Conservation (phyloP, 2,329 filamentous ascomycete species). For the Pseudogymnoascus sp. region DNA sequence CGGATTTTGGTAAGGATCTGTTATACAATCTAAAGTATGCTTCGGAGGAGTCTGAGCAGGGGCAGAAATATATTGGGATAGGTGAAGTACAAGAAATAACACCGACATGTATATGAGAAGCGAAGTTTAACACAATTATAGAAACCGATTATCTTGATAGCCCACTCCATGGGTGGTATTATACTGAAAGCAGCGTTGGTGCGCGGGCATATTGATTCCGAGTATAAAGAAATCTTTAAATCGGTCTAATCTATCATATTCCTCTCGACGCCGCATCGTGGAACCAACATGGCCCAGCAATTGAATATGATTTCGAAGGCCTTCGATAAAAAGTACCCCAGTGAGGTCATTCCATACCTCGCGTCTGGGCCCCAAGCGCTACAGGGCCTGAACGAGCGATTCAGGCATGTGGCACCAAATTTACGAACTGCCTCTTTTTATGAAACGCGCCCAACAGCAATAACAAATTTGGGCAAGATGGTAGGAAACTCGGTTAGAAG, state of each 20-base stretch:
- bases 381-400: background rate
- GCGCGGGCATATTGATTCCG: background rate
- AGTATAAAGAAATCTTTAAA: slow-evolving; percentile 19
- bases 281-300: slow-evolving; percentile 28
- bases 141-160: slow-evolving; percentile 35
- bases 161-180: slow-evolving; percentile 40
- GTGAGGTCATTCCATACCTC: background rate
- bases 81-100: background rate
- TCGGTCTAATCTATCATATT: slow-evolving; percentile 32
- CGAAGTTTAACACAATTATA: background rate
- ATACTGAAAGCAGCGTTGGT: slow-evolving; percentile 21
- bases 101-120: background rate
- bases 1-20: slow-evolving; percentile 15
- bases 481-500: no score
- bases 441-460: no score
- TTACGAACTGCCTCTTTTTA: no score
- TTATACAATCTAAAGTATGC: slow-evolving; percentile 16
- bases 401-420: background rate
- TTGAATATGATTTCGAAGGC: slow-evolving; percentile 12
- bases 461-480: no score
- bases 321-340: background rate
- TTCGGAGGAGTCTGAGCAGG: slow-evolving; percentile 11
- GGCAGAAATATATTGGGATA: slow-evolving; percentile 13
- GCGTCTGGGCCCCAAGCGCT: background rate
- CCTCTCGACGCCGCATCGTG: slow-evolving; percentile 34